Base-by-base conservation (phyloP, 2,329 filamentous ascomycete genomes). In the Colletotrichum salicis region DNA sequence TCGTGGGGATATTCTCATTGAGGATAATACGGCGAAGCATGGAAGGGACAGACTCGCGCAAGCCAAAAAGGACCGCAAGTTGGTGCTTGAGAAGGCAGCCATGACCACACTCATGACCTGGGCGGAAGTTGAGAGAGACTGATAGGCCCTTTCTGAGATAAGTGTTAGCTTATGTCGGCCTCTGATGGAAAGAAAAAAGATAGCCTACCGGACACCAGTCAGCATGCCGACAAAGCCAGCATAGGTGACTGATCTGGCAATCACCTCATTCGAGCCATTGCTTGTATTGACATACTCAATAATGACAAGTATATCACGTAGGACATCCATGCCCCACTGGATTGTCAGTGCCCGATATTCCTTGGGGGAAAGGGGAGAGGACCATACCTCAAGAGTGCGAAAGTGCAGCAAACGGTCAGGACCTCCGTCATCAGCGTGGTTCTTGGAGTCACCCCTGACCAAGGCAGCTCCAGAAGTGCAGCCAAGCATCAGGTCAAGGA, bases 401-500 rank as follows among this genome's bases (percentile, higher is more conserved):
- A 88, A 88, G 78, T 88, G 86, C 78, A 87, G 77, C 82, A 88
- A 84, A 45, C 80, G 60, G 37, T 56, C 73, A 22, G 35, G 45
- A 31, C 10, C n/a, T 24, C n/a, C 22, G 3, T 31, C 10, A 3
- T 7, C 31, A 11, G 15, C 15, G 7, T 33, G 8, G 7, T 33
- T 13, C n/a, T 6, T 19, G 5, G 35, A 15, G 12, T 8, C 15
- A 27, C 27, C 29, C 7, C 29, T 31, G 56, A 63, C 64, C 37
- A 69, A 41, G 1, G 33, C 55, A 5, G 60, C 52, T 11, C 88
- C 88, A 72, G 88, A 89, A 0, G 89, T 91, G 77, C 90, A 92
- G 2, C 89, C 89, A 83, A 92, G 87, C 60, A 92, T 82, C 6
- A 87, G 80, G 77, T 92, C 90, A 0, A 92, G 82, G 2, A 91